Evolutionary conservation across 371 early-diverging fungal species (phyloP).

Genomic region (Syncephalastrum monosporum): DNA sequence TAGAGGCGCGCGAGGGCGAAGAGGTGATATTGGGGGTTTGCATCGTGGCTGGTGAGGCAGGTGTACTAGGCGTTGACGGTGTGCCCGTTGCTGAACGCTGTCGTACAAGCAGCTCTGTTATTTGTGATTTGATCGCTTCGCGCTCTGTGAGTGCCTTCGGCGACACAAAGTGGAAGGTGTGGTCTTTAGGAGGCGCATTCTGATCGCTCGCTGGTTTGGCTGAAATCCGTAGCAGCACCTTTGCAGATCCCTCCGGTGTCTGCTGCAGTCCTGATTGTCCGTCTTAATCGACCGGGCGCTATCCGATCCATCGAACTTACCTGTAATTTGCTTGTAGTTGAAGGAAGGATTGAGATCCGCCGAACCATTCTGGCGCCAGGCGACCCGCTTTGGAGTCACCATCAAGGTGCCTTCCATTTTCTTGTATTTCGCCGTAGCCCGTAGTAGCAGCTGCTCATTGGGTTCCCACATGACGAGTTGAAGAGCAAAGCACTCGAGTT

Average conservation of each 20-base stretch:
- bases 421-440: conserved; percentile 49
- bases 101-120: conserved; percentile 49
- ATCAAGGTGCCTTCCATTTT: conserved; percentile 55
- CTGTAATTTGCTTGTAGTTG: conserved; percentile 35
- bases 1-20: too few species aligned
- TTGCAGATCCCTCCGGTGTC: conserved; percentile 42
- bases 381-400: conserved; percentile 54
- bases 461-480: conserved; percentile 52
- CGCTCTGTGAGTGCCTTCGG: conserved; percentile 51
- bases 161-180: conserved; percentile 56
- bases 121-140: conserved; percentile 55
- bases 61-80: conserved; percentile 8
- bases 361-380: conserved; percentile 57
- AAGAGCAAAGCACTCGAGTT: too few species aligned
- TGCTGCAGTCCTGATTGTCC: conserved; percentile 29
- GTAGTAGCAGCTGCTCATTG: conserved; percentile 51
- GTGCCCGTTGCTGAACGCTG: conserved; percentile 18
- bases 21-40: conserved; percentile 13
- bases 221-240: conserved; percentile 40
- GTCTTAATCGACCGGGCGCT: not conserved
- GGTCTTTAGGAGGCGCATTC: conserved; percentile 33
- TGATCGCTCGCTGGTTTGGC: conserved; percentile 4
- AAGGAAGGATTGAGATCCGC: conserved; percentile 46
- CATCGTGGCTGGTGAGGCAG: conserved; percentile 4
- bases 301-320: conserved; percentile 13